phyloP scores from a whole-genome alignment of 2,329 filamentous ascomycete genomes.

The Fusarium fracticaudum region DNA sequence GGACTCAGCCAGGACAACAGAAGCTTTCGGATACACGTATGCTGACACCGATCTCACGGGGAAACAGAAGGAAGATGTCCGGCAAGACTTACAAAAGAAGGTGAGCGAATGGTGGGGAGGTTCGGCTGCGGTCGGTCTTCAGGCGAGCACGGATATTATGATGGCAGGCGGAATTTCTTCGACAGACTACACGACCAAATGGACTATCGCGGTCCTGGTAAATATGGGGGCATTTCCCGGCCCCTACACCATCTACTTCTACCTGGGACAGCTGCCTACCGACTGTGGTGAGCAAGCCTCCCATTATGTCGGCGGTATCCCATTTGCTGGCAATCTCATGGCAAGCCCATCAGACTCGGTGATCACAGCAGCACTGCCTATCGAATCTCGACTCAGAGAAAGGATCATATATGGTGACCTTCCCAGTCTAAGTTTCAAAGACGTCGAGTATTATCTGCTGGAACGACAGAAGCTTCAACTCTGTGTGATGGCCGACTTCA shows the following conservation, averaged over 20 bases:
- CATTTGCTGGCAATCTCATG: neutral
- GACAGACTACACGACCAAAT: conserved; percentile 64
- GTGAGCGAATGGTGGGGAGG: conserved; percentile 63
- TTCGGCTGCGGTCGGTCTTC: conserved; percentile 43
- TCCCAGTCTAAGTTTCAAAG: neutral
- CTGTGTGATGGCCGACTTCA: conserved; percentile 42
- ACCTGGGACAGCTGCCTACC: neutral
- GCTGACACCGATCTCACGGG: conserved; percentile 61
- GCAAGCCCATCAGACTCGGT: neutral
- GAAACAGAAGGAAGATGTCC: conserved; percentile 39
- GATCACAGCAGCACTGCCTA: neutral
- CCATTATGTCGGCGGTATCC: neutral
- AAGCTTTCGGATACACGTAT: conserved; percentile 78
- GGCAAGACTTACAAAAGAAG: conserved; percentile 50
- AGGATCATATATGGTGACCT: neutral
- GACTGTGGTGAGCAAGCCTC: neutral
- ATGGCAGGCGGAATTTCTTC: conserved; percentile 32
- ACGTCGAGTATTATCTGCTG: conserved; percentile 54
- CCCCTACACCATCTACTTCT: neutral
- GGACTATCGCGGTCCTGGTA: conserved; percentile 60
- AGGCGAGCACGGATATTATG: neutral
- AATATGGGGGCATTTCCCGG: neutral
- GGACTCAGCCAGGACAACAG: conserved; percentile 65
- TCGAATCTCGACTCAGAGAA: neutral
- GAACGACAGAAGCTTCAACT: conserved; percentile 48